Percentiles rank a stretch among this genome's conserved stretches.
Conservation (phyloP, 2,329 filamentous ascomycete species). For the Xylaria hypoxylon region DNA sequence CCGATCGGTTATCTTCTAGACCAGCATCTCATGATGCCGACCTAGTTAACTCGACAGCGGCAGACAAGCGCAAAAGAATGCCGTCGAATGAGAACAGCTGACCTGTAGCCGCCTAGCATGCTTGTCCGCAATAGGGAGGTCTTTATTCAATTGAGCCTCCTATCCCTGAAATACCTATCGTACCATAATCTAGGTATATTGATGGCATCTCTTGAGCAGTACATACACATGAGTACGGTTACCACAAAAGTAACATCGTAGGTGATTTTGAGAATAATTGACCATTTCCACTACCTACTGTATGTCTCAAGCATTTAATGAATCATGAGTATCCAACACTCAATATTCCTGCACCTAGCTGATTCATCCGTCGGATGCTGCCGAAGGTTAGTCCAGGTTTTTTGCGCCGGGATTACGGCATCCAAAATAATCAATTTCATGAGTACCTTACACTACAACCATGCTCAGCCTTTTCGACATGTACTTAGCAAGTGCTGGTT, state of each 20-base stretch:
- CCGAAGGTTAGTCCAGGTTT: slow-evolving; percentile 11
- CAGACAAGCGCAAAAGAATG: slow-evolving; percentile 20
- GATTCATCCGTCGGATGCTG: slow-evolving; percentile 28
- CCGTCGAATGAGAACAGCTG: slow-evolving; percentile 8
- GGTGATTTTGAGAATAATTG: neutral
- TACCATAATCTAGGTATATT: neutral
- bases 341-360: slow-evolving; percentile 10
- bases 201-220: neutral
- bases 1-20: slow-evolving; percentile 15
- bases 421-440: slow-evolving; percentile 10
- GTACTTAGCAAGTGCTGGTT: slow-evolving; percentile 4
- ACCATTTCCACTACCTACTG: slow-evolving; percentile 3
- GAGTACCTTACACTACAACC: neutral
- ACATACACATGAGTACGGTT: neutral
- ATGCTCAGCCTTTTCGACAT: slow-evolving; percentile 1
- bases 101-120: slow-evolving; percentile 24
- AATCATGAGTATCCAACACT: neutral
- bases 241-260: neutral
- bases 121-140: slow-evolving; percentile 36
- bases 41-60: slow-evolving; percentile 3
- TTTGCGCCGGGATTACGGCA: slow-evolving; percentile 3
- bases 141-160: slow-evolving; percentile 18
- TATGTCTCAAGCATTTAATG: neutral
- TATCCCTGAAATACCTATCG: slow-evolving; percentile 14
- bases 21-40: neutral